Base-by-base conservation (phyloP, 1,284 basidiomycete species). In the Pseudozyma hubeiensis region DNA sequence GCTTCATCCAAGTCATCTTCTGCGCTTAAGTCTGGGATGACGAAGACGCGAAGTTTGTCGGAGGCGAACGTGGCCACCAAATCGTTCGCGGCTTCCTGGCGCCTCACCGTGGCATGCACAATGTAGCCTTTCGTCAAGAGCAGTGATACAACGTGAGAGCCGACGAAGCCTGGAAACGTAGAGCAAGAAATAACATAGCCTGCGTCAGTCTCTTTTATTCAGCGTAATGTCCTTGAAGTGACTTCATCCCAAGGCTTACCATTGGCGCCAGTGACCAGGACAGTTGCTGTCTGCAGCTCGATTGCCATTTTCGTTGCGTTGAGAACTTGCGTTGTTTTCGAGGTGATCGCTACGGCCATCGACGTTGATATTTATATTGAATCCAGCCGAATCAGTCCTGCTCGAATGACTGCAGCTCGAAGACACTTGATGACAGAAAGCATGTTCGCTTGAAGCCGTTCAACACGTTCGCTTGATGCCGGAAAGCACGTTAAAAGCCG, bases 121-220 rank as follows among this genome's bases (percentile, higher is more conserved):
- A 14, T 13, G 16, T 51, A 51, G 9, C 49, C 49, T 16, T 19
- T 17, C 9, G 49, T 39, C 9, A 51, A 35, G 13, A 51, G 37
- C n/a, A 51, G 35, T 11, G 49, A 37, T 4, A 51, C 49, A 24
- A 51, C 40, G 17, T 51, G 49, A 51, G 49, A 51, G 49, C 49
- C 49, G n/a, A 51, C 49, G 49, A 51, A 51, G 34, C 49, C 49
- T 51, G 49, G 17, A 19, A 30, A 10, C 2, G 5, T 5, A 29
- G 13, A n/a, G 33, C 8, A 6, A 29, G 33, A 49, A 49, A 37
- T 19, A 19, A 24, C 41, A 44, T 10, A 44, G 8, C n/a, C 5
- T 19, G 7, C 14, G 17, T 17, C 9, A 17, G 24, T 24, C 24
- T 24, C 24, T 24, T 24, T 2, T 4, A 24, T 24, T 24, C 24